Base-by-base conservation (phyloP, 2,329 filamentous ascomycete genomes). In the Neofusicoccum sp. region DNA sequence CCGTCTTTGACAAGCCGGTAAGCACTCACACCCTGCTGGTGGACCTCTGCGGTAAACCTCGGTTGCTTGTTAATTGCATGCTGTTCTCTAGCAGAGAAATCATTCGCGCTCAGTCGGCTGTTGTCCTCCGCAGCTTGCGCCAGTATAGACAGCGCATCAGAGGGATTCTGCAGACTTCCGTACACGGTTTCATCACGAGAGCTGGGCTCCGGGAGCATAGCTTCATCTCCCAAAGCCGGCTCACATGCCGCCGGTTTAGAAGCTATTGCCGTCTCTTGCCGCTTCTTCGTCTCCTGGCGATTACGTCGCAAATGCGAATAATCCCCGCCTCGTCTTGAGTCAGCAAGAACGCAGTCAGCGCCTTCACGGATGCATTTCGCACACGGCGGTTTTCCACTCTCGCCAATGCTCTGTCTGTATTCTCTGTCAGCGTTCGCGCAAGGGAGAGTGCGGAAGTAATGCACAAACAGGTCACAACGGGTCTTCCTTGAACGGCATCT, bases 361-460 rank as follows among this genome's bases (percentile, higher is more conserved):
- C 61, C 61, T 24, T 62, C 61, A 31, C 44, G 51, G 12, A 33
- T 14, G 26, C 61, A 62, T 16, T 60, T 62, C n/a, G 59, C 61
- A 40, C 61, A 62, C 5, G 61, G 56, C 2, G 61, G 61, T n/a
- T 60, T 62, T 12, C 61, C 61, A 38, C 6, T 41, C 41, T 62
- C 61, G 28, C 61, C 61, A 47, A 54, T 45, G 8, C 41, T 47
- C 20, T 60, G 58, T 9, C 31, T 49, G 16, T 9, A 24, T n/a
- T 6, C 28, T n/a, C 1, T 3, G 45, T 49, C 45, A 49, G 30
- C 24, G 7, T 49, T 6, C 14, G 4, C 0, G 16, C 16, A 36
- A 12, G 1, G 4, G 11, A 14, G 3, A n/a, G 8, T 4, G 12
- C 8, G 6, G 7, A 12, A 24, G n/a, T 36, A 3, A 9, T 8